Evolutionary conservation across 2,329 filamentous ascomycete species (phyloP), one percentile per base, ranked within the genome.

Genomic region (Stagonosporopsis chrysanthemi): DNA sequence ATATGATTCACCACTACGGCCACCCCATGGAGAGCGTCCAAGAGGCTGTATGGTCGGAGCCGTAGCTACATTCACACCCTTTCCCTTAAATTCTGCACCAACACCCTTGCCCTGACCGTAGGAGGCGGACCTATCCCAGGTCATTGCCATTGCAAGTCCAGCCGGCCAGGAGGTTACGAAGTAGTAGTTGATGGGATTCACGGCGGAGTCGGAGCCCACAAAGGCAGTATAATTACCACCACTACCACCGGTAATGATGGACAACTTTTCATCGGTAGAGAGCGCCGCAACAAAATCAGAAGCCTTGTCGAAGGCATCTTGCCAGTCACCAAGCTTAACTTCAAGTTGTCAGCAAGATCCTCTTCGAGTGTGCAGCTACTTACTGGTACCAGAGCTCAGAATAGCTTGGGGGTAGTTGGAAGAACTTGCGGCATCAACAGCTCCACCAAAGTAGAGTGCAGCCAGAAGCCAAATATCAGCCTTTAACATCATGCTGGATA

Each of bases 191-290:
- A 60, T 59, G 1, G 56, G 60, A 19, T 59, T 56, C 19, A 48
- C 33, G 15, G 56, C 53, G 4, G 56, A 56, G 31, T 62, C 60
- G 19, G 53, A 52, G n/a, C 31, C 43, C 15, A 43, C n/a, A 7
- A 57, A 19, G 19, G 52, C 56, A 15, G 60, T 47, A 14, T 57
- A 60, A 19, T 56, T 59, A 17, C 52, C 42, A 19, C 52, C 56
- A 28, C 45, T 50, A 19, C 51, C 41, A 64, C 72, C 40, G 61
- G 70, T 51, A 66, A 73, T 33, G 23, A 71, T 66, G 61, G 74
- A 77, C 14, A 77, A 65, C 52, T 79, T 80, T 35, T 80, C 77
- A 19, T 73, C 69, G 6, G 72, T 60, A 1, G 73, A 75, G 23
- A 79, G 63, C 23, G 73, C 63, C 2, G 67, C 67, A n/a, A 78